Conservation (phyloP, 345 rosid genomes). For the Arabis alpina region DNA sequence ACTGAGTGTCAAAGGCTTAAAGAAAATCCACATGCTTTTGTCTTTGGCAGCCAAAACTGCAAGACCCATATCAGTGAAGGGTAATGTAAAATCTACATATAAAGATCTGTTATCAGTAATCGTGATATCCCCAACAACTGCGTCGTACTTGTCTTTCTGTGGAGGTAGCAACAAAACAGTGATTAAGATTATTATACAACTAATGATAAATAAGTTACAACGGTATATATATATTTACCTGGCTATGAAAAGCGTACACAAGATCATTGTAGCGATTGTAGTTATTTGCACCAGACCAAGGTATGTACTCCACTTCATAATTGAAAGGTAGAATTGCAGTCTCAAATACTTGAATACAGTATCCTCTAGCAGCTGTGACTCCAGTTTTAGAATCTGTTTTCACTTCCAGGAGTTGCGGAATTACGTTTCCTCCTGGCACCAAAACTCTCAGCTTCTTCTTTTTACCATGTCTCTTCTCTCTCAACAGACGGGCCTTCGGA, state of each 20-base stretch:
- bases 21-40: slow-evolving; percentile 42
- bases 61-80: slow-evolving; percentile 42
- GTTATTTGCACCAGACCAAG: slow-evolving; percentile 33
- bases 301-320: slow-evolving; percentile 38
- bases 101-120: slow-evolving; percentile 47
- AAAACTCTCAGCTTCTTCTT: slow-evolving; percentile 36
- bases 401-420: slow-evolving; percentile 24
- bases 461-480: not conserved
- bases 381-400: slow-evolving; percentile 17
- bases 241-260: slow-evolving; percentile 26
- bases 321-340: slow-evolving; percentile 30
- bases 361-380: slow-evolving; percentile 32
- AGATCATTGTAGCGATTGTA: slow-evolving; percentile 32
- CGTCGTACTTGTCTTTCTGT: slow-evolving; percentile 49
- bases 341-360: slow-evolving; percentile 45
- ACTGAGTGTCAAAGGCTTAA: slow-evolving; percentile 39
- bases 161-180: not conserved
- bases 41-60: slow-evolving; percentile 30
- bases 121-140: slow-evolving; percentile 51
- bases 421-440: slow-evolving; percentile 29
- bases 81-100: slow-evolving; percentile 56
- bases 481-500: slow-evolving; percentile 18
- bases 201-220: not conserved
- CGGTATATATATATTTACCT: slow-evolving; percentile 34
- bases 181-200: not conserved